Base-by-base conservation (phyloP, 2,329 filamentous ascomycete genomes). In the Graphium sp. region DNA sequence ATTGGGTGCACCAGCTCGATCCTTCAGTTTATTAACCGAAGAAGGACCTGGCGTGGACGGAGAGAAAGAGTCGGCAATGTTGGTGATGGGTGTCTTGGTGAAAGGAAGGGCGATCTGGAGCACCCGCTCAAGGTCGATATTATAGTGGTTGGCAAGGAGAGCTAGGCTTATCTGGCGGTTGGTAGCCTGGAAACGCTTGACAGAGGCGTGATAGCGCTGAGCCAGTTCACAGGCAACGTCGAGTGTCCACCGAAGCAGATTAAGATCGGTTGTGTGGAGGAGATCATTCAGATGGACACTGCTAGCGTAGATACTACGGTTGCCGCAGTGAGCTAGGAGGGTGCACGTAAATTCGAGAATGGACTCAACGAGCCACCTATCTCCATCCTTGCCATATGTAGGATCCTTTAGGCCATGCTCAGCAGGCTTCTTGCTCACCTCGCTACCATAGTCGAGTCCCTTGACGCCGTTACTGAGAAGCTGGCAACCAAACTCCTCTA, bases 281-380 rank as follows among this genome's bases (percentile, higher is more conserved):
- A 98, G 65, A 46, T 85, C 76, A 47, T 87, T 89, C 35, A 98
- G 59, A 42, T 91, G 81, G 39, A 76, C 66, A 48, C 87, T 95
- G 58, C 89, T 98, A 35, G 78, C 82, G 50, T 95, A 98, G 42
- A 98, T 74, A 55, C 85, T 94, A 40, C 91, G 68, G 47, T 98
- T 98, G 34, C 87, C 89, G 52, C 89, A 98, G 47, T 93, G 89
- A 48, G 95, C 83, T 29, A 95, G 58, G 18, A 98, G 62, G 49
- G 92, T 68, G 35, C 77, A 72, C 14, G 85, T 93, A 51, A 98
- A 98, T 40, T 70, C 64, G 34, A 98, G 60, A 30, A 95, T 66
- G 18, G 70, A 63, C 47, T 92, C 76, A 32, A 95, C 58, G 35
- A 98, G 62, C 44, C 79, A 60, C 40, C 74, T 63, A 49, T 98